Evolutionary conservation across 768 basidiomycete genomes (phyloP).

Genomic region (Cubamyces sp.): DNA sequence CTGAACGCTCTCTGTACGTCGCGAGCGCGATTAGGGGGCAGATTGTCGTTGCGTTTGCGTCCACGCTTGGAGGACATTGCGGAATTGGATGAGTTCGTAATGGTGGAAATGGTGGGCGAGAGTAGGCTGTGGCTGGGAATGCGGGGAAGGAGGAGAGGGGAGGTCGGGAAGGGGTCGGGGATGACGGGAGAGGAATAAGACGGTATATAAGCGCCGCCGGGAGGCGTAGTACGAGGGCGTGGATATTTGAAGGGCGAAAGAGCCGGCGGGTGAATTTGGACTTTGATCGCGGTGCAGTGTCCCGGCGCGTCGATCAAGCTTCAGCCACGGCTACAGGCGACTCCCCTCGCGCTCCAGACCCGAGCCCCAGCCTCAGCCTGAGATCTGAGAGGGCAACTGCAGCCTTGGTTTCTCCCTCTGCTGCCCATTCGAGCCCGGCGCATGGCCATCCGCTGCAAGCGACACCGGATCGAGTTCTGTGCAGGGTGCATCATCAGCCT

Average conservation of each 20-base stretch:
- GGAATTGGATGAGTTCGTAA: slow-evolving; percentile 7
- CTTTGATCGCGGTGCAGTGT: slow-evolving; percentile 25
- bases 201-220: slow-evolving; percentile 33
- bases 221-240: slow-evolving; percentile 26
- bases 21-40: slow-evolving; percentile 80
- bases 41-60: slow-evolving; percentile 79
- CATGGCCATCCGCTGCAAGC: not conserved
- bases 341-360: not conserved
- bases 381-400: not conserved
- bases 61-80: slow-evolving; percentile 86
- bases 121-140: slow-evolving; percentile 5
- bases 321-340: not conserved
- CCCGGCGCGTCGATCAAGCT: slow-evolving; percentile 30
- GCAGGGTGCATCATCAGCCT: not conserved
- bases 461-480: not conserved
- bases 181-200: slow-evolving; percentile 38
- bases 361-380: not conserved
- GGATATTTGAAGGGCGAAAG: slow-evolving; percentile 27
- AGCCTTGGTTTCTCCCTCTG: too few relatives aligned
- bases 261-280: slow-evolving; percentile 13
- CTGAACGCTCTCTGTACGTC: slow-evolving; percentile 91
- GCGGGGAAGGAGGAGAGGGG: slow-evolving; percentile 7
- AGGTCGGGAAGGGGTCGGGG: slow-evolving; percentile 36
- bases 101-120: slow-evolving; percentile 25
- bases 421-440: not conserved